A percentile compares a stretch with the other conserved stretches of the same genome.
Conservation (phyloP, 495 filamentous ascomycete genomes). For the Penicillium longicatenatum region DNA sequence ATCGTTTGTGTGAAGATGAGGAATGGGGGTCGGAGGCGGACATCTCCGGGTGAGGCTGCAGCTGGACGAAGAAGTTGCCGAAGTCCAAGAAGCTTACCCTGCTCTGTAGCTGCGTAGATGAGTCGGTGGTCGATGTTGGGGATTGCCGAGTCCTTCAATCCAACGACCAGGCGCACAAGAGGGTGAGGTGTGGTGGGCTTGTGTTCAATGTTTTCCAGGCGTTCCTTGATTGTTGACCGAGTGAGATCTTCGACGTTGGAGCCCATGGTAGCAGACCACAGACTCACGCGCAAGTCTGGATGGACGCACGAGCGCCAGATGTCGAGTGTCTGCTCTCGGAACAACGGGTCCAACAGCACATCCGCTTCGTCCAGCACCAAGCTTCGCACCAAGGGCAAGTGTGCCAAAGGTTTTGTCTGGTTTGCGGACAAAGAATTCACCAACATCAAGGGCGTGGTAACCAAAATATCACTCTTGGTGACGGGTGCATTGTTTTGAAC, state of each 20-base stretch:
- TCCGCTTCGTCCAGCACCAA: slow-evolving; percentile 93
- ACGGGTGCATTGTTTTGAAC: slow-evolving; percentile 38
- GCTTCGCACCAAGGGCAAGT: slow-evolving; percentile 63
- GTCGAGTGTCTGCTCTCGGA: slow-evolving; percentile 83
- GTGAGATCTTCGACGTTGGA: slow-evolving; percentile 85
- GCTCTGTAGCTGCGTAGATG: slow-evolving; percentile 87
- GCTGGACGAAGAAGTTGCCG: slow-evolving; percentile 88
- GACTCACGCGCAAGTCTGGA: slow-evolving; percentile 65
- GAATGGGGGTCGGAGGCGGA: slow-evolving; percentile 80
- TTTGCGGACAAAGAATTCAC: slow-evolving; percentile 68
- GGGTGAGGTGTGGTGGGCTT: slow-evolving; percentile 37
- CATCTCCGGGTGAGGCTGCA: slow-evolving; percentile 54
- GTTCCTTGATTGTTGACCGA: slow-evolving; percentile 58
- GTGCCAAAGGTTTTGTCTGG: slow-evolving; percentile 41
- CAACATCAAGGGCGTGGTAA: slow-evolving; percentile 82
- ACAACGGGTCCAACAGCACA: slow-evolving; percentile 87
- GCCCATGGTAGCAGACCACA: slow-evolving; percentile 97
- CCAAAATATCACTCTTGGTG: slow-evolving; percentile 79
- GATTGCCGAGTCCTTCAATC: slow-evolving; percentile 91
- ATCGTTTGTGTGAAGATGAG: slow-evolving; percentile 96
- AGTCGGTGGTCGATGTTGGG: slow-evolving; percentile 89
- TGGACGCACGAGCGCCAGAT: slow-evolving; percentile 81
- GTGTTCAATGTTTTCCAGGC: slow-evolving; percentile 33
- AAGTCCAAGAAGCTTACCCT: slow-evolving; percentile 88
- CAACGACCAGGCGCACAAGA: slow-evolving; percentile 83